Conservation (phyloP, 306 rosid genomes). For the Elaeagnus macrophylla region DNA sequence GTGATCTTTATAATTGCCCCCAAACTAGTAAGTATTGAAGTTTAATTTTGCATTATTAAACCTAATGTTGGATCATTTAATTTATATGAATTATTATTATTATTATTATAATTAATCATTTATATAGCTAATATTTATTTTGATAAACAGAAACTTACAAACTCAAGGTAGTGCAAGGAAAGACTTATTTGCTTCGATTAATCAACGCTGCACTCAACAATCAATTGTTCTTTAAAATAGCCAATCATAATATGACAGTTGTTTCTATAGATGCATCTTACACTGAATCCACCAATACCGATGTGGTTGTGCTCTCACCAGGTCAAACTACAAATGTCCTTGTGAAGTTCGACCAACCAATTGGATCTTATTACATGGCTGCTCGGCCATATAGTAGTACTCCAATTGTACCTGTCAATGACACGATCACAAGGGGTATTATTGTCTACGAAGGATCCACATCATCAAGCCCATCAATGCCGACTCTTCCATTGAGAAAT, state of each 20-base stretch:
- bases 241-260: constrained; percentile 54
- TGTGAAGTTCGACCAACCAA: constrained; percentile 23
- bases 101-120: no score
- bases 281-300: constrained; percentile 35
- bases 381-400: constrained; percentile 24
- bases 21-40: constrained; percentile 22
- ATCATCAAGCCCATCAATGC: constrained; percentile 27
- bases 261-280: constrained; percentile 56
- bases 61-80: not conserved
- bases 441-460: constrained; percentile 24
- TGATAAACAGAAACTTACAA: constrained; percentile 19
- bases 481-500: constrained; percentile 21
- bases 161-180: constrained; percentile 36
- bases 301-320: constrained; percentile 34
- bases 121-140: not conserved
- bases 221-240: constrained; percentile 52
- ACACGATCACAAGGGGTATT: constrained; percentile 32
- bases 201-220: constrained; percentile 54
- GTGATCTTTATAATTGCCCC: constrained; percentile 48
- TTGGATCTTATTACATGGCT: constrained; percentile 59
- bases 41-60: not conserved
- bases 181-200: constrained; percentile 46
- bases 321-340: constrained; percentile 64
- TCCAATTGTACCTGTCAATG: not conserved
- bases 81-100: no score